These are phyloP conservation scores for Saksenaea oblongispora DNA, from an alignment of 371 early-diverging fungal species.

Conservation along the genomic window DNA sequence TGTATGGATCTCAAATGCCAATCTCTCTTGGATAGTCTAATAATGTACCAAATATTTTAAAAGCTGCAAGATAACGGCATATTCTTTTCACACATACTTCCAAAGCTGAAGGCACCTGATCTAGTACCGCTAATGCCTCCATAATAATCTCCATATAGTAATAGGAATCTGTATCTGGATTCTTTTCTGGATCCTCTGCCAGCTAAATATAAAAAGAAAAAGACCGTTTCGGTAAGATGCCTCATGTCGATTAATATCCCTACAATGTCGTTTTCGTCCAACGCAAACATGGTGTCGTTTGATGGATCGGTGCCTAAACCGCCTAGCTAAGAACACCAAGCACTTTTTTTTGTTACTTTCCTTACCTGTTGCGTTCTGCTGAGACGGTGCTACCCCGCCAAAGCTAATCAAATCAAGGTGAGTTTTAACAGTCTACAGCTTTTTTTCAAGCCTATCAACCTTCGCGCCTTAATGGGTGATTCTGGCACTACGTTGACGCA, in stretches of 20 bases:
- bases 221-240: background rate
- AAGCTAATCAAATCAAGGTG: conserved; percentile 5
- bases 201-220: conserved; percentile 39
- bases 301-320: background rate
- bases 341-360: background rate
- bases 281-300: conserved; percentile 38
- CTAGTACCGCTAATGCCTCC: conserved; percentile 79
- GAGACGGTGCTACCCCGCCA: background rate
- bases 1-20: conserved; percentile 81
- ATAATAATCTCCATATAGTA: conserved; percentile 87
- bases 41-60: background rate
- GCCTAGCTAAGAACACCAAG: background rate
- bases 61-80: background rate
- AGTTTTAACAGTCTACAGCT: background rate
- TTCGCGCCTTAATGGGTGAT: conserved; percentile 35
- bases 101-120: conserved; percentile 76
- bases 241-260: background rate
- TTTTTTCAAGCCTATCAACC: conserved; percentile 12
- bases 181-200: conserved; percentile 69
- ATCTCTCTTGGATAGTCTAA: conserved; percentile 70
- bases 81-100: conserved; percentile 46
- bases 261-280: conserved; percentile 42
- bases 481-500: conserved; percentile 41
- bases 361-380: background rate
- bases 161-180: conserved; percentile 90